phyloP scores from a whole-genome alignment of 352 stramenopile species.

The Pythium scleroteichum region DNA sequence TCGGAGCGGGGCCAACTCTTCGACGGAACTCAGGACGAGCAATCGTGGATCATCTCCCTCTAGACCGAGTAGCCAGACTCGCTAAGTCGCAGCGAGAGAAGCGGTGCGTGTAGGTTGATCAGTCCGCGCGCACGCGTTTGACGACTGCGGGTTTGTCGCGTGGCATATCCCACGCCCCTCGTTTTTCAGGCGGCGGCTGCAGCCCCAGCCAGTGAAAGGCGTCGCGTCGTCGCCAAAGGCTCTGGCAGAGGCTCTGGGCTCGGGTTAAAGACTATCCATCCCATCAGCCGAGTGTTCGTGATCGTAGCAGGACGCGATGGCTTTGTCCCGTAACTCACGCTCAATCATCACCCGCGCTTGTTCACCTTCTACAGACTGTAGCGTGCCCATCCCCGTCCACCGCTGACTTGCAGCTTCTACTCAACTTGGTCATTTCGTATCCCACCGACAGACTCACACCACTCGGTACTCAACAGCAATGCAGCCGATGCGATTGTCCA shows the following conservation, averaged over 20 bases:
- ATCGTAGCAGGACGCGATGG: not conserved
- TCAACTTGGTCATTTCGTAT: not conserved
- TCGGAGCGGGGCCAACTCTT: not conserved
- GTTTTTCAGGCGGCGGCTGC: too few species aligned
- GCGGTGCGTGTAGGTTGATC: too few species aligned
- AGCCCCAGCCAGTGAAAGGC: not conserved
- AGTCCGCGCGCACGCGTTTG: too few species aligned
- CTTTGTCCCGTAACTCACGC: constrained; percentile 1
- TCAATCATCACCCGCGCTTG: not conserved
- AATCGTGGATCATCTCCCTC: too few species aligned
- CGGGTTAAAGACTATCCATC: not conserved
- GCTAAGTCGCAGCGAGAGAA: too few species aligned
- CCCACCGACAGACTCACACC: not conserved
- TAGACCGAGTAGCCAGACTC: too few species aligned
- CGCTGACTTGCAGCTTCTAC: too few species aligned
- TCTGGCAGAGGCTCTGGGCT: not conserved
- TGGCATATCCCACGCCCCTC: not conserved
- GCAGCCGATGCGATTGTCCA: constrained; percentile 3
- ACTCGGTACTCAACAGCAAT: not conserved
- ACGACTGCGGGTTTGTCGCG: not conserved
- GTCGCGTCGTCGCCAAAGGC: not conserved
- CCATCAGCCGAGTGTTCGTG: not conserved
- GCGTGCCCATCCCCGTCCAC: too few species aligned
- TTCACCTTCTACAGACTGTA: not conserved
- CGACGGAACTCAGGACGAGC: not conserved